Percentiles rank a stretch among this genome's conserved stretches.
phyloP scores from a whole-genome alignment of 352 stramenopile genomes.

The Globisporangium uncinulatum region DNA sequence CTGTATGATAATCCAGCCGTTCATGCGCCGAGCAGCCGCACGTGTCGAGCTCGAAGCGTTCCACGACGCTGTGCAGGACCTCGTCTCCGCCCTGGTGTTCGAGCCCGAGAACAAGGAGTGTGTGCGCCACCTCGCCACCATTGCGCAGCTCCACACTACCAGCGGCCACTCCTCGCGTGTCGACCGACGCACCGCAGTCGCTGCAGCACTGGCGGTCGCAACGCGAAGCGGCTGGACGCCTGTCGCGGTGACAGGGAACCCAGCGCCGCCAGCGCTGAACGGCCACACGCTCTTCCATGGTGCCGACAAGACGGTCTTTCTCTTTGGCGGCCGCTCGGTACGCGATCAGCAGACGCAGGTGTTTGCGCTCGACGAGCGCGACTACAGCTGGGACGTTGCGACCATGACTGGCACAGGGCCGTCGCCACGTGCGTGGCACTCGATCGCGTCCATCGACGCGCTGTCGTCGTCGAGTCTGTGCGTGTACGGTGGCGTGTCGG shows the following conservation, averaged over 20 bases:
- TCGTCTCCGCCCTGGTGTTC: slow-evolving; percentile 32
- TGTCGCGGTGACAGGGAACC: slow-evolving; percentile 50
- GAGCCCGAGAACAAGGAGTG: slow-evolving; percentile 57
- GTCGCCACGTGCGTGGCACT: slow-evolving; percentile 57
- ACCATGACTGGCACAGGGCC: slow-evolving; percentile 20
- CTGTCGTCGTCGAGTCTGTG: slow-evolving; percentile 16
- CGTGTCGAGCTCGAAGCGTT: slow-evolving; percentile 23
- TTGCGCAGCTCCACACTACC: slow-evolving; percentile 5
- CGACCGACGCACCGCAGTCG: slow-evolving; percentile 14
- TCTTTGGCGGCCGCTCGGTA: slow-evolving; percentile 56
- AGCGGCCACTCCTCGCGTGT: no score
- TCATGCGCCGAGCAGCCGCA: slow-evolving; percentile 51
- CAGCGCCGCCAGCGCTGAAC: slow-evolving; percentile 54
- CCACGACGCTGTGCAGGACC: slow-evolving; percentile 30
- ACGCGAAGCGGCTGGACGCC: slow-evolving; percentile 39
- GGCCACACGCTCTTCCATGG: slow-evolving; percentile 51
- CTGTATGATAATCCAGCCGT: slow-evolving; percentile 21
- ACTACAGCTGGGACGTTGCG: slow-evolving; percentile 48
- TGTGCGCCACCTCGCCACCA: slow-evolving; percentile 24
- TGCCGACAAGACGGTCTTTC: slow-evolving; percentile 17
- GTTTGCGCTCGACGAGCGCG: slow-evolving; percentile 37
- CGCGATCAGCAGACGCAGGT: slow-evolving; percentile 48
- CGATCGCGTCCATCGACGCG: slow-evolving; percentile 22
- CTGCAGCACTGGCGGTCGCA: slow-evolving; percentile 26
- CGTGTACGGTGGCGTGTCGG: slow-evolving; percentile 61